phyloP scores from a whole-genome alignment of 495 filamentous ascomycete genomes.

The Aspergillus diversus region DNA sequence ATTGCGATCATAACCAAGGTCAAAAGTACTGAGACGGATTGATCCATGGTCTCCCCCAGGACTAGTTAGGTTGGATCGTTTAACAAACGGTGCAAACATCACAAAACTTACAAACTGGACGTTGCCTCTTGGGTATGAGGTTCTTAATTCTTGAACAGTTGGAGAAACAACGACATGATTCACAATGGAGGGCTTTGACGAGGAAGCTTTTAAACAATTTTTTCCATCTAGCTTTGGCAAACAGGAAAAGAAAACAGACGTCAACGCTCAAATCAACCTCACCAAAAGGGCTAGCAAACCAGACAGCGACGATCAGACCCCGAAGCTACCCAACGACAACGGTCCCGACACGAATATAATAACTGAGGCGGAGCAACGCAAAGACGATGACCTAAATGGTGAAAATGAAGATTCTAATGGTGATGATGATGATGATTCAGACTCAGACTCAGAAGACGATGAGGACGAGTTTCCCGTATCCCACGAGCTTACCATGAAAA shows the following conservation, averaged over 20 bases:
- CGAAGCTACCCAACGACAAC: slow-evolving; percentile 6
- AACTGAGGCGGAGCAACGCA: slow-evolving; percentile 27
- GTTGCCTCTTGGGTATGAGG: slow-evolving; percentile 13
- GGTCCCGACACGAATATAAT: slow-evolving; percentile 18
- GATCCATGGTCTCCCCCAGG: too few species aligned
- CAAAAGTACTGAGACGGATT: too few species aligned
- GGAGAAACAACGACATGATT: not conserved
- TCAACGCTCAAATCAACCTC: slow-evolving; percentile 77
- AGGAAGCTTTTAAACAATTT: slow-evolving; percentile 82
- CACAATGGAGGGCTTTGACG: slow-evolving; percentile 67
- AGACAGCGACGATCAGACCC: slow-evolving; percentile 23
- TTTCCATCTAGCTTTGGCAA: slow-evolving; percentile 88
- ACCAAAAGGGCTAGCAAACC: slow-evolving; percentile 60
- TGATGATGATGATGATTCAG: slow-evolving; percentile 51
- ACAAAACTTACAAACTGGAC: slow-evolving; percentile 28
- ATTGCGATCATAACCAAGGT: too few species aligned
- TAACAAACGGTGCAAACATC: slow-evolving; percentile 44
- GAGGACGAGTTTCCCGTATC: slow-evolving; percentile 93
- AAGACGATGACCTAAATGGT: slow-evolving; percentile 25
- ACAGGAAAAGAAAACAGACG: slow-evolving; percentile 69
- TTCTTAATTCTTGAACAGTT: slow-evolving; percentile 15
- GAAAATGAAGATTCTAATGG: slow-evolving; percentile 50
- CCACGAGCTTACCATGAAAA: slow-evolving; percentile 89
- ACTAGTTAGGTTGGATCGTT: too few species aligned
- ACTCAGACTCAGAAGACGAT: slow-evolving; percentile 56